Evolutionary conservation across 257 asterid species (phyloP), one percentile per base, ranked within the genome.

Genomic region (Osmanthus fragrans): DNA sequence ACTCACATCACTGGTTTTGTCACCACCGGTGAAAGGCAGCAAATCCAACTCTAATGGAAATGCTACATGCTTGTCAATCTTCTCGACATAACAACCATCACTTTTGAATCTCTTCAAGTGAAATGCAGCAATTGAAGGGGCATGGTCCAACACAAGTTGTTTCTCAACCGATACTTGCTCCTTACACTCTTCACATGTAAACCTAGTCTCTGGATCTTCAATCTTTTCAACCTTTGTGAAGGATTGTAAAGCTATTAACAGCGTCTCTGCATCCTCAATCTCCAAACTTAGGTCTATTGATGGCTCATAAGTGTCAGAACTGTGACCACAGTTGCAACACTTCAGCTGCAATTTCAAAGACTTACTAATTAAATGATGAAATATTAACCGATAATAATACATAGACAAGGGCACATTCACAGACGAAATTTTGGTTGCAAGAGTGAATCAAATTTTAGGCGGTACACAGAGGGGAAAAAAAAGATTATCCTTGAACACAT

Each of bases 71-170:
- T 89, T 93, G 80, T 95, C 97, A 80, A 95, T 87, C 86, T 93
- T 95, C 79, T 95, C 90, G 36, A 93, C 97, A 67, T 79, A 75
- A 80, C 87, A 80, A 68, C 97, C 99, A 70, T 93, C 94, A 72
- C 82, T 90, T 86, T 91, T 87, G 84, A 95, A 95, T 82, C 99
- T 93, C 92, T 95, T 95, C 84, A 95, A 79, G 81, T 95, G 98
- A 75, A 95, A 88, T 66, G 88, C 87, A 69, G 92, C 94, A 73
- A 93, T 89, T 15, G 90, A 76, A 63, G 99, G 98, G 76, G 78
- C 82, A 84, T 86, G 86, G 29, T 91, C 96, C 84, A 93, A 83
- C 81, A 85, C 73, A 80, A 93, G 94, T 77, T 95, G 97, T 81
- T 95, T 93, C 86, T 93, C 94, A 71, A 95, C 71, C 33, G 89